phyloP scores from a whole-genome alignment of 1,139 yeast genomes.

The Hansenula anomala region DNA sequence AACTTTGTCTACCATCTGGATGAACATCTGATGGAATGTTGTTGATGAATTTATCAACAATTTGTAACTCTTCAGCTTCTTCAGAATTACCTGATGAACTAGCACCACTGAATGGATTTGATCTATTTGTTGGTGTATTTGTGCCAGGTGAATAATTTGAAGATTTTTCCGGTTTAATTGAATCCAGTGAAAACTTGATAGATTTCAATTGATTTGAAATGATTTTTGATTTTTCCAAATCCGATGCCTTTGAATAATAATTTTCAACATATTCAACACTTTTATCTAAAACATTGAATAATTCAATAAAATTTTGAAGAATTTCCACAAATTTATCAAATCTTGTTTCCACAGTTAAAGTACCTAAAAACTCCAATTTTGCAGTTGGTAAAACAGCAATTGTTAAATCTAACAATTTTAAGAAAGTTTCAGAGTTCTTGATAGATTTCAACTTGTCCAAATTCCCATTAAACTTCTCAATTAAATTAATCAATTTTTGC shows the following conservation, averaged over 20 bases:
- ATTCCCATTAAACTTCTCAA: constrained; percentile 17
- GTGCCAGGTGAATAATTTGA: constrained; percentile 2
- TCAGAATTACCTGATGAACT: constrained; percentile 34
- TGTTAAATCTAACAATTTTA: constrained; percentile 47
- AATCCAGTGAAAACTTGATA: constrained; percentile 50
- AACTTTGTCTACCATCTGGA: constrained; percentile 49
- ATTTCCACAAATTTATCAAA: constrained; percentile 29
- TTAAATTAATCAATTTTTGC: constrained; percentile 21
- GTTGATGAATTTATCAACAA: constrained; percentile 44
- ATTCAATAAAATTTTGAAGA: constrained; percentile 30
- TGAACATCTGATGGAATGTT: constrained; percentile 29
- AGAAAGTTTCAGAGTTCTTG: constrained; percentile 21
- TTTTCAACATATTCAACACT: constrained; percentile 29
- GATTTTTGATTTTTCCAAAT: constrained; percentile 51
- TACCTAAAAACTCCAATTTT: constrained; percentile 38
- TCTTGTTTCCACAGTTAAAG: constrained; percentile 33
- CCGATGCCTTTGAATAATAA: constrained; percentile 46
- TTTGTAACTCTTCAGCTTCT: constrained; percentile 36
- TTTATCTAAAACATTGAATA: constrained; percentile 26
- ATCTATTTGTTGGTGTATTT: constrained; percentile 3
- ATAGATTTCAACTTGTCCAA: constrained; percentile 9
- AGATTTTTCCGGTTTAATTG: constrained; percentile 33
- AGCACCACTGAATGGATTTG: neutral
- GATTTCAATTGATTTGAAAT: constrained; percentile 59
- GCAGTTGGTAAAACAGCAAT: constrained; percentile 55